phyloP scores from a whole-genome alignment of 1,284 basidiomycete genomes.

The Leccinum fallax region DNA sequence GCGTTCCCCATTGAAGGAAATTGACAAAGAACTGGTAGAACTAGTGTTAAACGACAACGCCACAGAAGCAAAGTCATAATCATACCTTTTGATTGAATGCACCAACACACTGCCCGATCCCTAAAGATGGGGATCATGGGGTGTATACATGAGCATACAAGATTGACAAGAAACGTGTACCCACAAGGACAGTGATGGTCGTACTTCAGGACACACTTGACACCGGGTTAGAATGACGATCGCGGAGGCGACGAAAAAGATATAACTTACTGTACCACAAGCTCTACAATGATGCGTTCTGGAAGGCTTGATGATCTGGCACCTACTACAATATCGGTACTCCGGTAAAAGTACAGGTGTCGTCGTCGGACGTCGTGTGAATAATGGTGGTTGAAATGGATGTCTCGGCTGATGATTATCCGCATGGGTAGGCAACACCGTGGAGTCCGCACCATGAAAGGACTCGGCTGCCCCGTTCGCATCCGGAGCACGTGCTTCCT shows the following conservation, averaged over 20 bases:
- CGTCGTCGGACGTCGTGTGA: conserved; percentile 36
- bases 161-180: conserved; percentile 6
- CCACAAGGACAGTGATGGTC: conserved; percentile 64
- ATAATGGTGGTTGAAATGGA: conserved; percentile 8
- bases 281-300: conserved; percentile 64
- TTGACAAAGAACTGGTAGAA: conserved; percentile 53
- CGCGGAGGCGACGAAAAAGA: not conserved
- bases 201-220: conserved; percentile 57
- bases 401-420: conserved; percentile 6
- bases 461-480: conserved; percentile 11
- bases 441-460: conserved; percentile 5
- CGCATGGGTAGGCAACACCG: conserved; percentile 13
- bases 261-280: conserved; percentile 51
- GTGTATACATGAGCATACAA: conserved; percentile 18
- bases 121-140: conserved; percentile 23
- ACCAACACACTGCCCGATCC: conserved; percentile 73
- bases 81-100: conserved; percentile 64
- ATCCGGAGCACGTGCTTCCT: conserved; percentile 22
- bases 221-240: conserved; percentile 8
- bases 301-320: conserved; percentile 56
- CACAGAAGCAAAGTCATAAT: not conserved
- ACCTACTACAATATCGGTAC: conserved; percentile 51
- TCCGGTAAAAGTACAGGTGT: conserved; percentile 49
- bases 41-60: conserved; percentile 2
- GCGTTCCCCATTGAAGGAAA: conserved; percentile 55